These are phyloP conservation scores for Rhodocollybia butyracea DNA, from an alignment of 768 basidiomycete species.

Conservation along the genomic window DNA sequence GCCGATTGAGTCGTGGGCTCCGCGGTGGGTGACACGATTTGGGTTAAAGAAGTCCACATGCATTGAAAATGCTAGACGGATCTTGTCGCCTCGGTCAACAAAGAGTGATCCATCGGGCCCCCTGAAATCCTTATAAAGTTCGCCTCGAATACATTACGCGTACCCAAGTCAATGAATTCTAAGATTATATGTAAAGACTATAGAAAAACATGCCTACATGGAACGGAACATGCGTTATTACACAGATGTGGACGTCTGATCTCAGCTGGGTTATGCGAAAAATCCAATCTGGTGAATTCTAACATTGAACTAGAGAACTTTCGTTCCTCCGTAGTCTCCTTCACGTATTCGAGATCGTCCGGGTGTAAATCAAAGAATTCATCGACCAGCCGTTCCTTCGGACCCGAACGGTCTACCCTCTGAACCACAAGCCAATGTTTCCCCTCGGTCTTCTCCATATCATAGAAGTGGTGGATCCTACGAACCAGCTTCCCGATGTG, in stretches of 20 bases:
- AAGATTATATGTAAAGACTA: no score
- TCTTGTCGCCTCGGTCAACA: slow-evolving; percentile 14
- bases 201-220: no score
- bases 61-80: slow-evolving; percentile 22
- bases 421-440: background rate
- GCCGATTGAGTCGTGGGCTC: slow-evolving; percentile 24
- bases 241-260: background rate
- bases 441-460: background rate
- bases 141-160: slow-evolving; percentile 21
- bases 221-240: no score
- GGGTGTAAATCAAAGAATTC: background rate
- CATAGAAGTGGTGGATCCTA: background rate
- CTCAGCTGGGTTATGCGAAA: background rate
- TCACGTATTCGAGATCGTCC: background rate
- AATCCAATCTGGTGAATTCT: background rate
- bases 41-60: slow-evolving; percentile 34
- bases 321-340: background rate
- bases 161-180: no score
- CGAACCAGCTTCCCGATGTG: background rate
- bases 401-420: background rate
- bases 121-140: slow-evolving; percentile 24
- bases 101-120: slow-evolving; percentile 21
- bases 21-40: slow-evolving; percentile 19
- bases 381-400: background rate
- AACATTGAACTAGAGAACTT: background rate